These are phyloP conservation scores for Penicillium cataractarum DNA, from an alignment of 495 filamentous ascomycete species.

Conservation along the genomic window DNA sequence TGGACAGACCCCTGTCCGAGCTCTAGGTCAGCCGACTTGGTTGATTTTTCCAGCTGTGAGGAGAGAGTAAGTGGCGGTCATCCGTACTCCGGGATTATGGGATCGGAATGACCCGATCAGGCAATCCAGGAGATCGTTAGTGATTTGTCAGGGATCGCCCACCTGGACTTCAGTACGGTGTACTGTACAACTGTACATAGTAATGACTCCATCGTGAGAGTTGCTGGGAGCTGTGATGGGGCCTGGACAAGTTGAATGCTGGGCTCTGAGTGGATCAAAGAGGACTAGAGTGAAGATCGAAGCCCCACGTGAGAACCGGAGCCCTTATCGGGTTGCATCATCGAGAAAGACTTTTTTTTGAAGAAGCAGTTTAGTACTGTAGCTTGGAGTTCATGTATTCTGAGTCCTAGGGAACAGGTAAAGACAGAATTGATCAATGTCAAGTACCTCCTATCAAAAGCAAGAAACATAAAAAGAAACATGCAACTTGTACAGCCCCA, in stretches of 20 bases:
- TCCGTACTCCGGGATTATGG: neutral
- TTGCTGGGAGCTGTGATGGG: slow-evolving; percentile 12
- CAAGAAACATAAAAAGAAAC: neutral
- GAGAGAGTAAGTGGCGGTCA: neutral
- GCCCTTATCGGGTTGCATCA: slow-evolving; percentile 32
- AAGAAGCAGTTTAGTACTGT: no score
- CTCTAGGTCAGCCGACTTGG: slow-evolving; percentile 29
- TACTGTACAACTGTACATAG: no score
- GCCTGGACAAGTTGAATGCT: slow-evolving; percentile 6
- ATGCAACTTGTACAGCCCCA: neutral
- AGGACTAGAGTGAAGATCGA: slow-evolving; percentile 11
- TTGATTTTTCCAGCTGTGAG: slow-evolving; percentile 15
- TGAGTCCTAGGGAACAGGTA: neutral
- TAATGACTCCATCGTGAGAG: slow-evolving; percentile 3
- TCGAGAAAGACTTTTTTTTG: slow-evolving; percentile 8
- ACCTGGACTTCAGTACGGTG: neutral
- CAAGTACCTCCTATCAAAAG: neutral
- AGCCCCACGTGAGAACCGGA: slow-evolving; percentile 29
- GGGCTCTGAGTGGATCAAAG: neutral
- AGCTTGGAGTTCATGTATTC: no score
- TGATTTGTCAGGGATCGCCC: slow-evolving; percentile 12
- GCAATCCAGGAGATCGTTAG: slow-evolving; percentile 16
- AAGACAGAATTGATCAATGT: neutral
- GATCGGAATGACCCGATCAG: slow-evolving; percentile 27
- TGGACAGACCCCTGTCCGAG: slow-evolving; percentile 15